Evolutionary conservation across 768 basidiomycete species (phyloP).

Genomic region (Naganishia vaughanmartiniae): DNA sequence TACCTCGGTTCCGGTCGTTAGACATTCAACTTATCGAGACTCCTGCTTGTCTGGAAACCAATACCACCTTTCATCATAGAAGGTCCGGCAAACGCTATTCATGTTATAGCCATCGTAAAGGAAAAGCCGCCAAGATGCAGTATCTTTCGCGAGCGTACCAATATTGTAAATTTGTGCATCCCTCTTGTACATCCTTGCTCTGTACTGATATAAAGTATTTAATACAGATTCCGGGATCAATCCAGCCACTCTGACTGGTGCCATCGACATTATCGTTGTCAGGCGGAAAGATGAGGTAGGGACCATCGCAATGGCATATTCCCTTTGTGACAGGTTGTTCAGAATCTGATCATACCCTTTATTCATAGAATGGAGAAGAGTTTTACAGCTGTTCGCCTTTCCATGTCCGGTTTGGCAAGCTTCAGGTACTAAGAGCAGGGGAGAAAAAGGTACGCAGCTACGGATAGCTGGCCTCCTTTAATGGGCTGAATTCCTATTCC

Average conservation of each 20-base stretch:
- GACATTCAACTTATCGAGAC: neutral
- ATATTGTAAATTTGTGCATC: slow-evolving; percentile 49
- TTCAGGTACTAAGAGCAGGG: slow-evolving; percentile 85
- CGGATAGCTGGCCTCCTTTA: neutral
- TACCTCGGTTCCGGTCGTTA: neutral
- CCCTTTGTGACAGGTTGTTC: neutral
- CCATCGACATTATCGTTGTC: slow-evolving; percentile 98
- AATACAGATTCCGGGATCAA: slow-evolving; percentile 63
- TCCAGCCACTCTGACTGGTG: slow-evolving; percentile 92
- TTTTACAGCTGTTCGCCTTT: slow-evolving; percentile 83
- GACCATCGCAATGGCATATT: no score
- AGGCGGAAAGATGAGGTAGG: slow-evolving; percentile 62
- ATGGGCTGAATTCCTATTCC: neutral
- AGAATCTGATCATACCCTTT: neutral
- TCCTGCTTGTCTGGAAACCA: neutral
- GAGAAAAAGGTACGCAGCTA: slow-evolving; percentile 74
- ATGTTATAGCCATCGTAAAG: slow-evolving; percentile 4
- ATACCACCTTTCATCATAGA: neutral
- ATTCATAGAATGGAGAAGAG: slow-evolving; percentile 37
- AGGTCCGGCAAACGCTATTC: neutral
- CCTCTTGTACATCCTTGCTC: neutral
- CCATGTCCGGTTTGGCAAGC: slow-evolving; percentile 95
- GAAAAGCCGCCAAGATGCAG: slow-evolving; percentile 41
- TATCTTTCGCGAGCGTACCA: slow-evolving; percentile 53
- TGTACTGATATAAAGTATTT: slow-evolving; percentile 1